These are phyloP conservation scores for Scheffersomyces quercinus DNA, from an alignment of 1,139 yeast species.

Conservation along the genomic window DNA sequence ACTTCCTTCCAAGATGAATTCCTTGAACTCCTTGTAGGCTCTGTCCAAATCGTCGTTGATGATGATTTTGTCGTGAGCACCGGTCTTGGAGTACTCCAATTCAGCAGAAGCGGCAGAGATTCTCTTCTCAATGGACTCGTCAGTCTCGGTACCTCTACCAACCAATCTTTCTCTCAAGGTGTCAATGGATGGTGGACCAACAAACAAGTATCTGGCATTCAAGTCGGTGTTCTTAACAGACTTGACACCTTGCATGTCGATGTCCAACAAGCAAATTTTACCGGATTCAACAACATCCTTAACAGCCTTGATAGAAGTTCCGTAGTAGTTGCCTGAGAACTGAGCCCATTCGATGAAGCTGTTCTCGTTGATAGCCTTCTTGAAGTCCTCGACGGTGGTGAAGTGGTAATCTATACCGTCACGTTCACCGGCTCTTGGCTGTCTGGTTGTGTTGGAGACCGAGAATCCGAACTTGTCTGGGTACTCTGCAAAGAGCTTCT, in stretches of 20 bases:
- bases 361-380: conserved; percentile 65
- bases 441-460: conserved; percentile 90
- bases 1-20: conserved; percentile 54
- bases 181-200: conserved; percentile 92
- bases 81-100: conserved; percentile 82
- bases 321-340: conserved; percentile 96
- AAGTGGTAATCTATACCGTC: conserved; percentile 91
- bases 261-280: conserved; percentile 84
- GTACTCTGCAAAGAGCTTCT: conserved; percentile 84
- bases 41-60: conserved; percentile 90
- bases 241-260: conserved; percentile 98
- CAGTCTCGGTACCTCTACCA: conserved; percentile 93
- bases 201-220: conserved; percentile 80
- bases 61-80: conserved; percentile 86
- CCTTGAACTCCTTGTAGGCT: conserved; percentile 80
- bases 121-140: conserved; percentile 80
- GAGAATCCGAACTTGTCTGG: conserved; percentile 92
- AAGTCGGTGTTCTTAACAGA: conserved; percentile 80
- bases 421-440: conserved; percentile 88
- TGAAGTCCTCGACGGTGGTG: conserved; percentile 74
- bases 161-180: conserved; percentile 69
- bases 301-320: conserved; percentile 86
- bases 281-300: conserved; percentile 67
- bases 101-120: conserved; percentile 84
- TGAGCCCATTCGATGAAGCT: conserved; percentile 97